A percentile compares a stretch with the other conserved stretches of the same genome.
Evolutionary conservation across 352 stramenopile species (phyloP).

Genomic region (Elongisporangium anandrum): DNA sequence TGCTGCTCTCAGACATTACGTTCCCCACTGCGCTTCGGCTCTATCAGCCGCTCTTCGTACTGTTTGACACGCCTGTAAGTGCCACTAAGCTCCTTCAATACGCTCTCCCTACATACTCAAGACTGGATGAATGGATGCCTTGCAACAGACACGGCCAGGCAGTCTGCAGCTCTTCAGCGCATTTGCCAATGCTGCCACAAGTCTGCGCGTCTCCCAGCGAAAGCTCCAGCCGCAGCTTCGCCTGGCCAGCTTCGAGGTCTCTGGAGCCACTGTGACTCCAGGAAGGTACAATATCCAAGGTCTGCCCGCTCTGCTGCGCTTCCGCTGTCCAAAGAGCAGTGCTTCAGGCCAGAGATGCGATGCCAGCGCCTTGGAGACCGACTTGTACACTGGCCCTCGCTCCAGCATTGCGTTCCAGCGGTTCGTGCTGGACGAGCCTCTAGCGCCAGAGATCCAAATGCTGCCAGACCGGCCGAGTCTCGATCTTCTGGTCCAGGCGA

Average conservation of each 20-base stretch:
- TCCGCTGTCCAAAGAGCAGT: constrained; percentile 15
- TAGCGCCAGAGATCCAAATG: constrained; percentile 10
- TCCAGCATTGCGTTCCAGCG: constrained; percentile 36
- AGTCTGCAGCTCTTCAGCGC: constrained; percentile 20
- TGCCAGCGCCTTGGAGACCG: constrained; percentile 2
- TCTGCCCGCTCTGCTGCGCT: constrained; percentile 23
- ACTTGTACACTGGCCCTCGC: constrained; percentile 24
- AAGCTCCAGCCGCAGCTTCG: constrained; percentile 10
- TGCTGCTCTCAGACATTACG: constrained; percentile 20
- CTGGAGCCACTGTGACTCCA: constrained; percentile 1
- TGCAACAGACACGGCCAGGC: constrained; percentile 13
- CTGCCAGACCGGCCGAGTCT: constrained; percentile 11
- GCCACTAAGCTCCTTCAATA: not conserved
- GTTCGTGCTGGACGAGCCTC: constrained; percentile 23
- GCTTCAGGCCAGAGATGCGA: constrained; percentile 3
- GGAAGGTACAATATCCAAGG: constrained; percentile 16
- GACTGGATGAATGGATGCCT: not conserved
- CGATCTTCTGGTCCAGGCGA: constrained; percentile 8
- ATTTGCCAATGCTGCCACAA: constrained; percentile 26
- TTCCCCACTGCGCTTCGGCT: constrained; percentile 10
- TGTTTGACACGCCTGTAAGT: constrained; percentile 27
- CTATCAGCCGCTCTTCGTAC: constrained; percentile 34
- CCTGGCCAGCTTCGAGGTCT: constrained; percentile 18
- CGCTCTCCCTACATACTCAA: not conserved
- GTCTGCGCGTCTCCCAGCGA: constrained; percentile 14